A percentile compares a stretch with the other conserved stretches of the same genome.
phyloP scores from a whole-genome alignment of 225 moss, liverwort and hornwort species.

The Bryum argenteum region DNA sequence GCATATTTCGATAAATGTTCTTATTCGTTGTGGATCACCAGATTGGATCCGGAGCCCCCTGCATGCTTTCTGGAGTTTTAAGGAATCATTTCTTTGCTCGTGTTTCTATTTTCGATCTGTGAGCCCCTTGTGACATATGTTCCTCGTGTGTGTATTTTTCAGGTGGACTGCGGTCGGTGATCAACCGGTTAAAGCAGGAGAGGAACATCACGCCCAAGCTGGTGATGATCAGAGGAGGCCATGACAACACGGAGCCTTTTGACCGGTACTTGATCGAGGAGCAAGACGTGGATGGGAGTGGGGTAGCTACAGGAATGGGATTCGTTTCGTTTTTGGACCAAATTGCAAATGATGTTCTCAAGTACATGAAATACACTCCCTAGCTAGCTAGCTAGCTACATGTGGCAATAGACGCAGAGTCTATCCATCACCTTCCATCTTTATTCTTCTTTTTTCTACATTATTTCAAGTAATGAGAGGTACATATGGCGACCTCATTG shows the following conservation, averaged over 20 bases:
- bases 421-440: too few relatives aligned
- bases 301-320: constrained; percentile 79
- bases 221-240: constrained; percentile 86
- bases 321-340: constrained; percentile 98
- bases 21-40: too few relatives aligned
- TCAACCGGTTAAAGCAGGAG: constrained; percentile 90
- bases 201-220: constrained; percentile 96
- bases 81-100: too few relatives aligned
- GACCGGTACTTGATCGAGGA: constrained; percentile 98
- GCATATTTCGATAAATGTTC: too few relatives aligned
- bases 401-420: too few relatives aligned
- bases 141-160: constrained; percentile 10
- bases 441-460: too few relatives aligned
- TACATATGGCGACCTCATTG: background rate
- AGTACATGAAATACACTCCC: constrained; percentile 68
- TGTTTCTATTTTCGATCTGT: too few relatives aligned
- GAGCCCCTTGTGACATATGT: too few relatives aligned
- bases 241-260: constrained; percentile 91
- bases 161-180: constrained; percentile 83
- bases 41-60: too few relatives aligned
- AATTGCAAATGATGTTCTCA: constrained; percentile 86
- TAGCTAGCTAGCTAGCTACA: too few relatives aligned
- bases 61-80: too few relatives aligned
- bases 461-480: background rate
- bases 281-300: constrained; percentile 97